Percentiles rank a stretch among this genome's conserved stretches.
phyloP scores from a whole-genome alignment of 352 stramenopile species.

The Globisporangium emineosum region DNA sequence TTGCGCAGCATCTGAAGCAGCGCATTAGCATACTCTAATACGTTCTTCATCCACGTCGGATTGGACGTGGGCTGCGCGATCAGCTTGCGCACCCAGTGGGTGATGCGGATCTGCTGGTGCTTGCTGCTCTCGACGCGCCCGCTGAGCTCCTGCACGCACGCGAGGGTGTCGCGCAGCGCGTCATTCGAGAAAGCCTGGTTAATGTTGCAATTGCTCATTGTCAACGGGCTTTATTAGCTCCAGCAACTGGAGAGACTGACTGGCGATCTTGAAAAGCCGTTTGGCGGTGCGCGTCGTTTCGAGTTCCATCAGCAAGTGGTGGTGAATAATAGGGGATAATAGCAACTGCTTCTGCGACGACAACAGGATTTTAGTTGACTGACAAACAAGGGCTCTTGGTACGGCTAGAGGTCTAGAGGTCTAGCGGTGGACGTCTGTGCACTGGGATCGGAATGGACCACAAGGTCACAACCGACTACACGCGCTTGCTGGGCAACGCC shows the following conservation, averaged over 20 bases:
- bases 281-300: conserved; percentile 10
- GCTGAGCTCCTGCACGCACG: conserved; percentile 42
- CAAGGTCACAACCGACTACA: conserved; percentile 87
- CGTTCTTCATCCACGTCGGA: conserved; percentile 53
- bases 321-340: neutral
- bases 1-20: conserved; percentile 55
- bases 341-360: neutral
- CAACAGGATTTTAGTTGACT: neutral
- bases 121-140: conserved; percentile 22
- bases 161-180: conserved; percentile 30
- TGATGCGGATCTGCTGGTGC: conserved; percentile 63
- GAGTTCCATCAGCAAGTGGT: neutral
- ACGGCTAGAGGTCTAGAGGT: no score
- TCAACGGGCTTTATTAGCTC: neutral
- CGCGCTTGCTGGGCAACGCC: conserved; percentile 63
- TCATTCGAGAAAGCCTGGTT: conserved; percentile 19
- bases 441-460: conserved; percentile 65
- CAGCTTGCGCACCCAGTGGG: conserved; percentile 57
- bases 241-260: neutral
- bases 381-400: neutral
- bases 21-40: conserved; percentile 38
- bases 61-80: conserved; percentile 52
- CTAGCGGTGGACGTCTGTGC: no score
- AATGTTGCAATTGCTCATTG: neutral
- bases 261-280: neutral